phyloP scores from a whole-genome alignment of 225 moss, liverwort and hornwort species.

The Physcomitrellopsis africana region DNA sequence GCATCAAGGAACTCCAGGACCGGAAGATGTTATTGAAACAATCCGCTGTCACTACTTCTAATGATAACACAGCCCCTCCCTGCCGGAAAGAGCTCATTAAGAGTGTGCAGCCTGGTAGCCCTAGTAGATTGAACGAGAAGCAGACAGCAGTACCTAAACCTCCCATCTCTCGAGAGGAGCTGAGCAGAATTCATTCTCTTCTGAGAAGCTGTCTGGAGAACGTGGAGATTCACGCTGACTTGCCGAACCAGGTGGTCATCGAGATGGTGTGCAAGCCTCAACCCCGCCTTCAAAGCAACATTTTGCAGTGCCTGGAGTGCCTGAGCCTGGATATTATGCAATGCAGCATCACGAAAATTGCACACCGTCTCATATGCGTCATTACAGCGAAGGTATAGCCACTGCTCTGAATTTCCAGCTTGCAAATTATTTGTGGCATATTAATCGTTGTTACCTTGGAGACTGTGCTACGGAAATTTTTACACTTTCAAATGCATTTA shows the following conservation, averaged over 20 bases:
- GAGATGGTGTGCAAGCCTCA: constrained; percentile 55
- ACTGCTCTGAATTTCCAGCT: neutral
- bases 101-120: constrained; percentile 26
- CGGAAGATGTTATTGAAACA: constrained; percentile 43
- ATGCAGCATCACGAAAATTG: constrained; percentile 58
- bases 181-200: constrained; percentile 19
- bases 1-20: constrained; percentile 51
- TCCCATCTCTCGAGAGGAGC: constrained; percentile 32
- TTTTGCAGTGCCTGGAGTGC: constrained; percentile 49
- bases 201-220: constrained; percentile 50
- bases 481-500: no score
- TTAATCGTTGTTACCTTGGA: no score
- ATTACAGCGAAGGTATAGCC: constrained; percentile 49
- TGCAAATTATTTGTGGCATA: neutral
- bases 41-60: constrained; percentile 21
- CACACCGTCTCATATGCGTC: constrained; percentile 47
- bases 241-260: constrained; percentile 55
- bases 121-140: constrained; percentile 11
- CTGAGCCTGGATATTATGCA: constrained; percentile 52
- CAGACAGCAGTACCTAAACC: neutral
- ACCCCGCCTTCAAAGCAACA: constrained; percentile 50
- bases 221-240: constrained; percentile 49
- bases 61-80: constrained; percentile 2
- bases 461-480: no score
- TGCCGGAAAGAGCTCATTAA: constrained; percentile 10